Conservation (phyloP, 129 eudicot genomes). For the Lactuca sativa region DNA sequence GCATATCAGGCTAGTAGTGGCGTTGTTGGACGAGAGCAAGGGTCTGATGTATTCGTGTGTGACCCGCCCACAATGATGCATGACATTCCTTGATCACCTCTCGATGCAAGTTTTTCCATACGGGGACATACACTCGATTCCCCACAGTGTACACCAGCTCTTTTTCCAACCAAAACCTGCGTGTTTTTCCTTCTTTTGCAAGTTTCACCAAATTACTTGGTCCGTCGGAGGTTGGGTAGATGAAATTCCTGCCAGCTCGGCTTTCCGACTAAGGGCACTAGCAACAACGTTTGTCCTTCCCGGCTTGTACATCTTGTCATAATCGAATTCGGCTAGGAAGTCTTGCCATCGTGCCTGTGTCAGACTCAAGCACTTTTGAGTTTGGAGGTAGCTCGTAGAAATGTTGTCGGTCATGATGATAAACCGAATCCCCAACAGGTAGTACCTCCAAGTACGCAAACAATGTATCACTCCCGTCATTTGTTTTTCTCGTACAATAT, state of each 20-base stretch:
- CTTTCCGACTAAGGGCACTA: conserved; percentile 16
- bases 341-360: background rate
- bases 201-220: no score
- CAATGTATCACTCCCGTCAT: no score
- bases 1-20: background rate
- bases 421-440: no score
- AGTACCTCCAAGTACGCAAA: no score
- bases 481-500: no score
- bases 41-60: background rate
- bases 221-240: background rate
- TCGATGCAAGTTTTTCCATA: background rate
- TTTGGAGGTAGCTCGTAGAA: background rate
- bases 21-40: background rate
- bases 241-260: background rate
- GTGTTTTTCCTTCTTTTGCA: no score
- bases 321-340: background rate
- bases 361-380: background rate
- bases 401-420: background rate
- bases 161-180: background rate
- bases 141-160: background rate
- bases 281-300: conserved; percentile 4
- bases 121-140: background rate
- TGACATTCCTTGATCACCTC: background rate
- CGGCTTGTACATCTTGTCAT: conserved; percentile 3
- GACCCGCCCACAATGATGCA: conserved; percentile 1